Base-by-base conservation (phyloP, 140 eudicot genomes). In the Senecio squalidus region DNA sequence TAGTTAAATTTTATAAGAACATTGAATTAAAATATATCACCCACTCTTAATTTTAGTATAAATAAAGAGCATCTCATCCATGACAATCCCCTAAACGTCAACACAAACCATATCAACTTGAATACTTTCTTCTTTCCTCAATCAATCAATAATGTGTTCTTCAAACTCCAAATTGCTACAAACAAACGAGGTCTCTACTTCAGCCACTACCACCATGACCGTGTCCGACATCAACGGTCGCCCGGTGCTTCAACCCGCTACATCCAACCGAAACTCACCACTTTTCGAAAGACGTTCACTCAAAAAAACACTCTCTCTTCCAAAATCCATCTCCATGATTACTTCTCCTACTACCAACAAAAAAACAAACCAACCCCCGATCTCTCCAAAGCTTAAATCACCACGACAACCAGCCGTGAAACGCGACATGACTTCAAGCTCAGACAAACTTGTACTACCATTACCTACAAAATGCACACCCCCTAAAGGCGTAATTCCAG, bases 181-280 rank as follows among this genome's bases (percentile, higher is more conserved):
- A 60, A 39, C 72, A 21, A 71, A 55, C 49, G 63, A 39, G 25
- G 64, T 6, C 34, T 26, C 47, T 15, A 30, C 55, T 23, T 47
- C 40, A 55, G 36, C 51, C 26, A 45, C 69, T 45, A 52, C 70
- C 25, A 59, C 63, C 21, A 46, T 71, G 18, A 64, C 71, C 15
- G 46, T 82, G 15, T 70, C 89, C 29, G 69, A 80, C 33, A 71
- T 83, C 80, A 73, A 77, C 46, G 89, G 85, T 48, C 89, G 94
- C 20, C 89, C 78, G 15, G 95, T 86, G 10, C 92, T 86, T 20
- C 96, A 84, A 24, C 96, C 96, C 0, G 80, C 80, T 14, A 76
- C 84, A 11, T 36, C 92, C 56, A 82, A 79, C 72, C 66, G 83
- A 34, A 74, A 66, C 49, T 29, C 74, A 2, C 87, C 88, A 23